Percentiles rank a stretch among this genome's conserved stretches.
These are phyloP conservation scores for Chamaecyparis obtusa DNA, from an alignment of 75 land plant genomes.

Conservation along the genomic window DNA sequence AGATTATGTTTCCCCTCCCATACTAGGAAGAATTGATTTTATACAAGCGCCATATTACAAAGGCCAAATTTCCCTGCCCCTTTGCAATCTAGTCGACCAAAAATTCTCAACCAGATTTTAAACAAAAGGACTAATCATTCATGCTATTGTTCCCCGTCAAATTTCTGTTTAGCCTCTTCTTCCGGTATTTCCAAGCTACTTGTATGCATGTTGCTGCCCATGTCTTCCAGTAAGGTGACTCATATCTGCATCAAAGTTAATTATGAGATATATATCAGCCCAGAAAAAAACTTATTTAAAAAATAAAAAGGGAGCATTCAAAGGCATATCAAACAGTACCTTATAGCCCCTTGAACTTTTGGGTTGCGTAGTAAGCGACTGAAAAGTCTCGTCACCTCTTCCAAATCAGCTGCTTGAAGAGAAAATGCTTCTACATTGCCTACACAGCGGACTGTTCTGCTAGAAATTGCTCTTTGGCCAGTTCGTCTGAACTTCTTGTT, in stretches of 20 bases:
- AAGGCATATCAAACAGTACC: slow-evolving; percentile 23
- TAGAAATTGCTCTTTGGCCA: slow-evolving; percentile 52
- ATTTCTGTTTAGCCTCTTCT: slow-evolving; percentile 20
- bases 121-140: background rate
- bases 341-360: slow-evolving; percentile 71
- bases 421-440: slow-evolving; percentile 82
- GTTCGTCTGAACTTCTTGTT: slow-evolving; percentile 27
- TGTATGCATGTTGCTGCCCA: slow-evolving; percentile 70
- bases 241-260: slow-evolving; percentile 51
- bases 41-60: background rate
- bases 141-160: background rate
- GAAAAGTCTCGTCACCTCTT: slow-evolving; percentile 69
- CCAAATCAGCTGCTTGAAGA: slow-evolving; percentile 65
- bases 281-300: background rate
- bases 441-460: slow-evolving; percentile 55
- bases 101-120: background rate
- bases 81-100: background rate
- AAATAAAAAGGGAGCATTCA: background rate
- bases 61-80: background rate
- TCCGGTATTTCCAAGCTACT: slow-evolving; percentile 74
- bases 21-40: background rate
- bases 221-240: slow-evolving; percentile 73
- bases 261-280: background rate
- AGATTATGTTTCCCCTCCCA: background rate
- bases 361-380: slow-evolving; percentile 51